These are phyloP conservation scores for Coccomyxa sp. DNA, from an alignment of 139 green algal genomes.

Conservation along the genomic window DNA sequence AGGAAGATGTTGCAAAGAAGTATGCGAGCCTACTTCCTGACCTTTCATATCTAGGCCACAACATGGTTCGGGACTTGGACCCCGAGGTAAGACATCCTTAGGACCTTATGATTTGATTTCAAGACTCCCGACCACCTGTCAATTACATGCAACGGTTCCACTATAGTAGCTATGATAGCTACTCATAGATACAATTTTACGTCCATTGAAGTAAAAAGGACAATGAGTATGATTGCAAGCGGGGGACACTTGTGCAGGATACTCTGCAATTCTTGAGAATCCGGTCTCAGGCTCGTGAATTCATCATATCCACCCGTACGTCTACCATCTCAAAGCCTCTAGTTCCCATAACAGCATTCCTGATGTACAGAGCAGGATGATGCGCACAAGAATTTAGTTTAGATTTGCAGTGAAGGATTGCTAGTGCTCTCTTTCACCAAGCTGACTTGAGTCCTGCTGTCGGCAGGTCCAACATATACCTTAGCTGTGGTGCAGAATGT, in stretches of 20 bases:
- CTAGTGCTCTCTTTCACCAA: too few species aligned
- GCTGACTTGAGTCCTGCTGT: background rate
- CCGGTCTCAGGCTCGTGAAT: slow-evolving; percentile 63
- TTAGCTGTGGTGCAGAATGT: background rate
- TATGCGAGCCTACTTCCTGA: slow-evolving; percentile 66
- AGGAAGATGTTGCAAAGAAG: slow-evolving; percentile 56
- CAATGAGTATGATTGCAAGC: background rate
- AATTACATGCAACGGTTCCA: background rate
- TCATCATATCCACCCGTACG: slow-evolving; percentile 69
- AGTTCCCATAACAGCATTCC: too few species aligned
- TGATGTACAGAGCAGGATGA: too few species aligned
- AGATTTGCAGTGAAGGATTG: too few species aligned
- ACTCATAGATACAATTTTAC: too few species aligned
- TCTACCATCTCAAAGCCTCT: background rate
- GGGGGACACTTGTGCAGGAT: slow-evolving; percentile 42
- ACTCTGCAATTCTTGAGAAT: slow-evolving; percentile 76
- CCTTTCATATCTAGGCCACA: slow-evolving; percentile 56
- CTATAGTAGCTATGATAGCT: too few species aligned
- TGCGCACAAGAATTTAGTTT: too few species aligned
- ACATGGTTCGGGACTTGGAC: slow-evolving; percentile 69
- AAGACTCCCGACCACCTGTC: background rate
- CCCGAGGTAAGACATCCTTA: slow-evolving; percentile 38
- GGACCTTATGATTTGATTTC: background rate
- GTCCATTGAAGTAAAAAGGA: background rate
- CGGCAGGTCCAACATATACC: background rate